phyloP scores from a whole-genome alignment of 2,329 filamentous ascomycete genomes.

The Sordariomycetes sp. region DNA sequence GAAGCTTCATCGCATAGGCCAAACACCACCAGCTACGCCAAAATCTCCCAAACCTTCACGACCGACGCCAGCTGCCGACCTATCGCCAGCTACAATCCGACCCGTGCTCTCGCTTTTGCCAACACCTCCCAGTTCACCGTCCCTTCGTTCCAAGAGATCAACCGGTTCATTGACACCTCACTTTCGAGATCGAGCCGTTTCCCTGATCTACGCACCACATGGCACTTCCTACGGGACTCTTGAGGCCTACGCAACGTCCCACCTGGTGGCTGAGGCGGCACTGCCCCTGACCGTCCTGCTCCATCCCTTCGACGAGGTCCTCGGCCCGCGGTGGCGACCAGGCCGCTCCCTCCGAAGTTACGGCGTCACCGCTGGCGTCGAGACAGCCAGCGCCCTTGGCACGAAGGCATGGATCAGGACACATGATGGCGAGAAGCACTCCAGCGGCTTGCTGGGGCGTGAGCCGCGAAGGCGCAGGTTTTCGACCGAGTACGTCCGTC shows the following conservation, averaged over 20 bases:
- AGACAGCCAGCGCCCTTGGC: constrained; percentile 43
- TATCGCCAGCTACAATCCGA: constrained; percentile 6
- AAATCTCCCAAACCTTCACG: neutral
- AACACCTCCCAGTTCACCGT: constrained; percentile 27
- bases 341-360: constrained; percentile 37
- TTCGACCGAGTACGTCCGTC: constrained; percentile 33
- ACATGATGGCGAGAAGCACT: constrained; percentile 51
- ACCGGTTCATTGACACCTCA: constrained; percentile 21
- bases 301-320: constrained; percentile 52
- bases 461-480: constrained; percentile 38
- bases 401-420: constrained; percentile 52
- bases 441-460: constrained; percentile 39
- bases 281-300: constrained; percentile 55
- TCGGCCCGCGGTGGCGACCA: constrained; percentile 53
- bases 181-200: constrained; percentile 37
- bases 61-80: neutral
- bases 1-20: neutral
- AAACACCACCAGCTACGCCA: constrained; percentile 9
- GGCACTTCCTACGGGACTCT: constrained; percentile 47
- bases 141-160: constrained; percentile 24
- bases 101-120: constrained; percentile 9
- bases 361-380: constrained; percentile 46
- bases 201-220: constrained; percentile 56
- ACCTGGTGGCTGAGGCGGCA: constrained; percentile 46
- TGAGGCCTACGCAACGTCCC: constrained; percentile 43